These are phyloP conservation scores for Forsythia viridissima DNA, from an alignment of 257 asterid species.

Conservation along the genomic window DNA sequence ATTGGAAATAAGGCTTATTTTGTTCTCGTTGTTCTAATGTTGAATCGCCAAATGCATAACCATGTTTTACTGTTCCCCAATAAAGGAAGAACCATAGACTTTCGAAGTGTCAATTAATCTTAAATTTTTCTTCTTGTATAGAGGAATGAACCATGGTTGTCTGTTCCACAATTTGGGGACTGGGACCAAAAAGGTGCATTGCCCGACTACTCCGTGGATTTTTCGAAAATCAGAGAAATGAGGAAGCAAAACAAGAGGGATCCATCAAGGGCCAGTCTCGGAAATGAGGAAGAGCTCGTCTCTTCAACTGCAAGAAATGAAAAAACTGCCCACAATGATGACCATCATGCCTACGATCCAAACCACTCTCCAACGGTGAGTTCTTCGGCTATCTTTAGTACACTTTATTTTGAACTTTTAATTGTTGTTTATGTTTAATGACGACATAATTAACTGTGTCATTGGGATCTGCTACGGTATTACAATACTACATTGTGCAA, in stretches of 20 bases:
- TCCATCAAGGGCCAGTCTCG: slow-evolving; percentile 54
- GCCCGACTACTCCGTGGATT: slow-evolving; percentile 66
- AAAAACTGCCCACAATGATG: slow-evolving; percentile 26
- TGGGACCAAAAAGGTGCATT: slow-evolving; percentile 61
- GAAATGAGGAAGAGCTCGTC: slow-evolving; percentile 58
- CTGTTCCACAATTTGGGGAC: slow-evolving; percentile 65
- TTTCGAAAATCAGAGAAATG: slow-evolving; percentile 59
- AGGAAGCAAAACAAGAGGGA: slow-evolving; percentile 66
- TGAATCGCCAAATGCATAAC: background rate
- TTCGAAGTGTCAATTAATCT: background rate
- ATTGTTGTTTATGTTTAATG: background rate
- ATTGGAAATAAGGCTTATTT: background rate
- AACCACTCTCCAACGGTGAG: slow-evolving; percentile 46
- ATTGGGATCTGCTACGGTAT: background rate
- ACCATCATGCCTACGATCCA: slow-evolving; percentile 31
- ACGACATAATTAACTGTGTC: background rate
- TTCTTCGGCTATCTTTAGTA: background rate
- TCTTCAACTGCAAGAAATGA: slow-evolving; percentile 31
- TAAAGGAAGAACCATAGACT: background rate
- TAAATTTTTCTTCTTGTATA: slow-evolving; percentile 13
- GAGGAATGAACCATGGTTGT: slow-evolving; percentile 49
- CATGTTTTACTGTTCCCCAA: background rate
- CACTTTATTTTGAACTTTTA: background rate
- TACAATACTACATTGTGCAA: background rate
- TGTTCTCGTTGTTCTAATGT: background rate